phyloP scores from a whole-genome alignment of 345 rosid genomes.

The Durio zibethinus region DNA sequence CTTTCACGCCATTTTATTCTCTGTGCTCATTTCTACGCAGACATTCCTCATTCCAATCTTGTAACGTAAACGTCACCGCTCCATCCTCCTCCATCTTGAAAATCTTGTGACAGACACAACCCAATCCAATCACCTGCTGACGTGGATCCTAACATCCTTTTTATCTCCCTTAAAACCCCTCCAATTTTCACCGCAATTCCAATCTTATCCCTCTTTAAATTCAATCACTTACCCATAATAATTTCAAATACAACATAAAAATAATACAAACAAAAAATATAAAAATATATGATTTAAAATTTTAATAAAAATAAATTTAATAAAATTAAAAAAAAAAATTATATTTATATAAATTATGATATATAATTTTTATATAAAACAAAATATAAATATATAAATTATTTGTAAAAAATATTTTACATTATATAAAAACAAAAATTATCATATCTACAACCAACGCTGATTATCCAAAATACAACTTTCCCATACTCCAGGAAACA shows the following conservation, averaged over 20 bases:
- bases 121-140: conserved; percentile 8
- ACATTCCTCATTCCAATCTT: no score
- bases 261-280: no score
- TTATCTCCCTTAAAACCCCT: not conserved
- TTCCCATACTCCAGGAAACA: not conserved
- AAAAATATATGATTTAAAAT: no score
- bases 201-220: conserved; percentile 3
- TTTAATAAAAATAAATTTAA: no score
- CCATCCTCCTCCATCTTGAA: not conserved
- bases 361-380: no score
- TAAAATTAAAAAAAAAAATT: no score
- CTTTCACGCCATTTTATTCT: not conserved
- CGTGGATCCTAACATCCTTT: conserved; percentile 18
- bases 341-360: no score
- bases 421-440: no score
- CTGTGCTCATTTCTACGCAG: not conserved
- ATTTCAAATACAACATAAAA: no score
- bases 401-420: no score
- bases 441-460: not conserved
- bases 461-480: not conserved
- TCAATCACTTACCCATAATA: no score
- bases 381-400: no score
- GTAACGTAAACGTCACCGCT: conserved; percentile 5
- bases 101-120: not conserved
- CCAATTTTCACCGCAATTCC: not conserved